Evolutionary conservation across 106 monocot genomes (phyloP).

Genomic region (Narthecium ossifragum): DNA sequence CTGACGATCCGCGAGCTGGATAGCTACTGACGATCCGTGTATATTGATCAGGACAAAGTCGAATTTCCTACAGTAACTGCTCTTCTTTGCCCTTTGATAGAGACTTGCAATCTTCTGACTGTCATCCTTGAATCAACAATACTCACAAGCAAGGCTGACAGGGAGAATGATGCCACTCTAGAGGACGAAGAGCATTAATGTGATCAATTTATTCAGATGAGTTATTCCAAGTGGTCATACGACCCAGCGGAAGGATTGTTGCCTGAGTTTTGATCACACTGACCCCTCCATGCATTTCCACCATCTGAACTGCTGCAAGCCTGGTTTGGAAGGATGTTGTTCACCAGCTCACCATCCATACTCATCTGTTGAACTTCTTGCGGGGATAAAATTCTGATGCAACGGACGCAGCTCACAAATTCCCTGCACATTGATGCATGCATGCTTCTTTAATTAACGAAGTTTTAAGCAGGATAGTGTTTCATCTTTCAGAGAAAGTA

Average conservation of each 20-base stretch:
- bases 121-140: neutral
- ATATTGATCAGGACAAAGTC: neutral
- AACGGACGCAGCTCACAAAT: constrained; percentile 68
- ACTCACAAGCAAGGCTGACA: neutral
- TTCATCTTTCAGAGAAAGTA: neutral
- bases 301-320: constrained; percentile 70
- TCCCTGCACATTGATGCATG: constrained; percentile 41
- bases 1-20: no score
- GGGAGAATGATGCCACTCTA: neutral
- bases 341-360: constrained; percentile 57
- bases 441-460: neutral
- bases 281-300: constrained; percentile 63
- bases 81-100: neutral
- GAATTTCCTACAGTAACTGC: no score
- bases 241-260: constrained; percentile 50
- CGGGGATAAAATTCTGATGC: constrained; percentile 66
- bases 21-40: no score
- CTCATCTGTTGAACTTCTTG: constrained; percentile 87
- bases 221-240: constrained; percentile 50
- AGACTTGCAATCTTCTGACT: neutral
- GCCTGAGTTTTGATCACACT: constrained; percentile 43
- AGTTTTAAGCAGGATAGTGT: neutral
- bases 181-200: neutral
- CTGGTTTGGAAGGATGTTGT: constrained; percentile 51
- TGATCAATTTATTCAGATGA: neutral